Base-by-base conservation (phyloP, 2,329 filamentous ascomycete species). In the Gnomoniopsis smithogilvyi region DNA sequence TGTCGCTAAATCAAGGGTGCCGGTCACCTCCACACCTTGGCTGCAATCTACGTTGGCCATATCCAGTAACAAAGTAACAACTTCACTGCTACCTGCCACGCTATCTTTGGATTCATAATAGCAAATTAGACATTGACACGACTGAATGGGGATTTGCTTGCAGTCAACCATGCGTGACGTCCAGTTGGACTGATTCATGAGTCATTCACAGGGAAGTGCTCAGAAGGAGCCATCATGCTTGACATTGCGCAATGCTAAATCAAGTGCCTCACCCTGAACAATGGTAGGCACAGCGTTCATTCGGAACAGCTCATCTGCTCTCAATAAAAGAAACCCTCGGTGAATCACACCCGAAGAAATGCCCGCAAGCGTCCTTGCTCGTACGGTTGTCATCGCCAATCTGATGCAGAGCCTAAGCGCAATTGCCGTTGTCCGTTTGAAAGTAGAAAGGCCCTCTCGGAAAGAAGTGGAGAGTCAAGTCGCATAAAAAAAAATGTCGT, bases 331-430 rank as follows among this genome's bases (percentile, higher is more conserved):
- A 47, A 26, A 51, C 19, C 30, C 33, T 51, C 45, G 30, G 48
- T 34, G 45, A 49, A 36, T 46, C 22, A 51, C 47, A 12, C 30
- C 45, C 34, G 51, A 41, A 33, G 41, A 49, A 48, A 54, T 55
- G 57, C 53, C 30, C 48, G 53, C 54, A 50, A 52, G 46, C 49
- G 49, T 45, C 60, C 53, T 34, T 41, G 49, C 54, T 34, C 22
- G 46, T 36, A 34, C 33, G n/a, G 47, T 3, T 3, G 33, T 60
- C 38, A 46, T 46, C 45, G 36, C 54, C 60, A 62, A 57, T 60
- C 54, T 62, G 50, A 49, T 57, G 30, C 46, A 26, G 33, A 60
- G 51, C 59, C 57, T 41, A 56, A 60, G 49, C 60, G 30, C 21
- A 55, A 54, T 41, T 33, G 46, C 50, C 43, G 21, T 54, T 38